Percentiles rank a stretch among this genome's conserved stretches.
Conservation (phyloP, 1,139 yeast genomes). For the Kodamaea arcana region DNA sequence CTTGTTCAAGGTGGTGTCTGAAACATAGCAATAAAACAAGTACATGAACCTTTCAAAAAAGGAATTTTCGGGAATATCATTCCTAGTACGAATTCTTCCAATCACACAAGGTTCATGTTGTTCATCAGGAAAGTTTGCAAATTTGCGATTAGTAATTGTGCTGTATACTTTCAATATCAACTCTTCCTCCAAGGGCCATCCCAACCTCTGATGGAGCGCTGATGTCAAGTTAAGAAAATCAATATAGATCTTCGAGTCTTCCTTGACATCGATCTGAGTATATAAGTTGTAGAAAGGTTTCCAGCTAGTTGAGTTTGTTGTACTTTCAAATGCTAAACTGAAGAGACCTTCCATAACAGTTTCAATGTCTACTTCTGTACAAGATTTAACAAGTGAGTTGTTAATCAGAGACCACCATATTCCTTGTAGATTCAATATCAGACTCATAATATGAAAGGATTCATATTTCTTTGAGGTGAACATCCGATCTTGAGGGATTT, state of each 20-base stretch:
- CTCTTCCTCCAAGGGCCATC: conserved; percentile 39
- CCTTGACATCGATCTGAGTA: conserved; percentile 11
- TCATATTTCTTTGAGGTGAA: conserved; percentile 8
- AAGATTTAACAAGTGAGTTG: conserved; percentile 10
- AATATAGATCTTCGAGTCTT: conserved; percentile 18
- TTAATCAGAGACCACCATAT: conserved; percentile 20
- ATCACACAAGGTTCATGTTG: conserved; percentile 21
- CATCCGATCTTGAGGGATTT: not conserved
- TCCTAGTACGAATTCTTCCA: conserved; percentile 22
- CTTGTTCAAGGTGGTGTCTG: conserved; percentile 23
- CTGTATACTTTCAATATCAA: conserved; percentile 28
- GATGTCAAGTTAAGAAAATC: conserved; percentile 29
- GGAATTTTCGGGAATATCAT: conserved; percentile 31
- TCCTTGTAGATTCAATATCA: conserved; percentile 10
- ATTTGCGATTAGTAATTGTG: conserved; percentile 29
- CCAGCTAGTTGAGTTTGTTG: conserved; percentile 20
- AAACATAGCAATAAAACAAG: conserved; percentile 31
- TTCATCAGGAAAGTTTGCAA: conserved; percentile 39
- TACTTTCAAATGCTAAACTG: conserved; percentile 14
- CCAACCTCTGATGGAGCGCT: conserved; percentile 21
- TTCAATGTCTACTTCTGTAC: conserved; percentile 12
- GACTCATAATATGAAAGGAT: conserved; percentile 14
- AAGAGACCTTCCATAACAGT: conserved; percentile 13
- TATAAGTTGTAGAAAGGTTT: conserved; percentile 21
- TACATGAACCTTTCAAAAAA: conserved; percentile 39